Evolutionary conservation across 192 early-diverging fungal genomes (phyloP).

Genomic region (Coemansia sp.): DNA sequence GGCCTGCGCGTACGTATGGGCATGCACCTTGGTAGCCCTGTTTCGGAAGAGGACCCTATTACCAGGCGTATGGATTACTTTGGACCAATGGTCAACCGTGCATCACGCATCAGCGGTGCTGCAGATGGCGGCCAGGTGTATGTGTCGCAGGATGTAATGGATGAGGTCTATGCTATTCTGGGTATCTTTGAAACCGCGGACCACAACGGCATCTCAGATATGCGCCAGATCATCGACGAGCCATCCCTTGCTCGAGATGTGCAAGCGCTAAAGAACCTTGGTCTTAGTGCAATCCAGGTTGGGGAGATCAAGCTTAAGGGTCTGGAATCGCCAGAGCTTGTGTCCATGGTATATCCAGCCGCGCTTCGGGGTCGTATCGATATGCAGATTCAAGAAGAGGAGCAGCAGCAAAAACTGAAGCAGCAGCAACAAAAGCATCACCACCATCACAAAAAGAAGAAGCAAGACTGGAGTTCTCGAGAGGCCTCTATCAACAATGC

Average conservation of each 20-base stretch:
- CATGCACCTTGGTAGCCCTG: slow-evolving; percentile 84
- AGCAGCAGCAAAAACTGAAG: slow-evolving; percentile 29
- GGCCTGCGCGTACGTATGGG: slow-evolving; percentile 93
- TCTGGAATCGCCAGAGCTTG: slow-evolving; percentile 81
- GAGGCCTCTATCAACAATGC: slow-evolving; percentile 15
- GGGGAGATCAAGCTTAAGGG: slow-evolving; percentile 87
- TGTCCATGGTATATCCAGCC: slow-evolving; percentile 68
- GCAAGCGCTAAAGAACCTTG: slow-evolving; percentile 65
- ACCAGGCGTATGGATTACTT: slow-evolving; percentile 96
- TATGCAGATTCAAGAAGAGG: slow-evolving; percentile 48
- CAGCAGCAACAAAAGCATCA: slow-evolving; percentile 21
- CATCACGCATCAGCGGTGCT: slow-evolving; percentile 76
- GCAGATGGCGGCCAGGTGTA: slow-evolving; percentile 91
- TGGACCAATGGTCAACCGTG: slow-evolving; percentile 90
- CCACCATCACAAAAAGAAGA: slow-evolving; percentile 28
- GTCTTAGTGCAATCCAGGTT: slow-evolving; percentile 68
- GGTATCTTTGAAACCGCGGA: slow-evolving; percentile 53
- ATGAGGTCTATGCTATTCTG: slow-evolving; percentile 56
- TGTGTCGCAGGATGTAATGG: slow-evolving; percentile 79
- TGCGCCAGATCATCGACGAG: slow-evolving; percentile 56
- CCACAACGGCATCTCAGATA: slow-evolving; percentile 49
- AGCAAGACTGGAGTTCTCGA: slow-evolving; percentile 29
- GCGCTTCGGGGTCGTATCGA: slow-evolving; percentile 52
- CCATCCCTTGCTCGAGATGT: slow-evolving; percentile 56
- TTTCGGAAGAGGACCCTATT: slow-evolving; percentile 84